A percentile compares a stretch with the other conserved stretches of the same genome.
These are phyloP conservation scores for Schwanniomyces polymorphus DNA, from an alignment of 805 yeast genomes.

Conservation along the genomic window DNA sequence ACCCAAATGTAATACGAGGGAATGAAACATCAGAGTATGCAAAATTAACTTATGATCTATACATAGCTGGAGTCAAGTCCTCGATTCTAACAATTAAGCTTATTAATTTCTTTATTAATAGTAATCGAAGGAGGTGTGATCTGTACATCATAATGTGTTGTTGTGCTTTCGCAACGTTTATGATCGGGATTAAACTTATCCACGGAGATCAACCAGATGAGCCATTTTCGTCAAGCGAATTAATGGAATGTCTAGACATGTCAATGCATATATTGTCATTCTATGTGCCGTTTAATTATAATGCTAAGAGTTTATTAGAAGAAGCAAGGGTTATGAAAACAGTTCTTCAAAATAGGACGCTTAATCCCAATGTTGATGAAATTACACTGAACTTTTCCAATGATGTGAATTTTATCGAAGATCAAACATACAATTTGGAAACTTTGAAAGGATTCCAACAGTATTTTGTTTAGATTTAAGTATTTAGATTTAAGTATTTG, in stretches of 20 bases:
- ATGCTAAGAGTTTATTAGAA: conserved; percentile 11
- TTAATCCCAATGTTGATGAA: neutral
- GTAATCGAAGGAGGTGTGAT: conserved; percentile 8
- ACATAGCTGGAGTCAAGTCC: conserved; percentile 14
- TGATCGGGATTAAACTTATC: conserved; percentile 5
- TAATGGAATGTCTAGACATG: conserved; percentile 7
- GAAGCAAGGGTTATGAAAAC: conserved; percentile 8
- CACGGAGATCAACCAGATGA: conserved; percentile 9
- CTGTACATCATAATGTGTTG: conserved; percentile 13
- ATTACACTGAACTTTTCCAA: neutral
- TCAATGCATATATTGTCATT: conserved; percentile 8
- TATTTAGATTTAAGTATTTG: neutral
- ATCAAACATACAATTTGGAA: conserved; percentile 10
- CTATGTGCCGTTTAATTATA: conserved; percentile 9
- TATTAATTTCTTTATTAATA: conserved; percentile 12
- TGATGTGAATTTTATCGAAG: conserved; percentile 12
- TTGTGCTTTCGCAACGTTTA: conserved; percentile 12
- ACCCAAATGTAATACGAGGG: neutral
- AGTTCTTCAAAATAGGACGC: conserved; percentile 3
- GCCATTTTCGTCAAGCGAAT: conserved; percentile 8
- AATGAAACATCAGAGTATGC: conserved; percentile 1
- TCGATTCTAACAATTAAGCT: conserved; percentile 14
- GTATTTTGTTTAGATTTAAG: conserved; percentile 11
- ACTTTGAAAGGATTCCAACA: conserved; percentile 17
- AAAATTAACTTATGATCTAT: conserved; percentile 8